phyloP scores from a whole-genome alignment of 1,139 yeast genomes.

The Kodamaea fungicola region DNA sequence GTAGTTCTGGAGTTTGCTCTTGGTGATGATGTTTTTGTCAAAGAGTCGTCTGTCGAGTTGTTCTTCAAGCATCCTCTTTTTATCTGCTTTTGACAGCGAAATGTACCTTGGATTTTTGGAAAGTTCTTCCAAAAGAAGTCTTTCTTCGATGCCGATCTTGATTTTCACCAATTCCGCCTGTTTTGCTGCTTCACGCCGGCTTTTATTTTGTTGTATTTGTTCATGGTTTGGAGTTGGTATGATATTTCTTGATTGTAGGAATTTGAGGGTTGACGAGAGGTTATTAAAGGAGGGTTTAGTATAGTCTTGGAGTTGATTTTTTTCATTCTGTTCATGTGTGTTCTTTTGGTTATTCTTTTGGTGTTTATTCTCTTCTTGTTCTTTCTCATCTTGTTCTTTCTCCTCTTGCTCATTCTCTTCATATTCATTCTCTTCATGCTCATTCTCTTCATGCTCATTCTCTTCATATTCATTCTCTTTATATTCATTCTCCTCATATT shows the following conservation, averaged over 20 bases:
- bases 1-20: constrained; percentile 29
- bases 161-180: constrained; percentile 33
- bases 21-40: constrained; percentile 23
- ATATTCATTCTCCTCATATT: constrained; percentile 8
- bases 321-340: constrained; percentile 2
- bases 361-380: not conserved
- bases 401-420: constrained; percentile 6
- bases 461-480: constrained; percentile 7
- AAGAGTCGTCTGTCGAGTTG: constrained; percentile 29
- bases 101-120: constrained; percentile 27
- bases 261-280: constrained; percentile 54
- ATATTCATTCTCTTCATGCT: constrained; percentile 4
- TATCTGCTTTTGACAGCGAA: constrained; percentile 28
- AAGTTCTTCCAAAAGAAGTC: constrained; percentile 40
- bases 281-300: constrained; percentile 34
- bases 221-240: constrained; percentile 17
- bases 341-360: not conserved
- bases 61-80: constrained; percentile 25
- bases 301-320: not conserved
- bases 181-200: constrained; percentile 27
- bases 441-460: not conserved
- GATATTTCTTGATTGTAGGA: constrained; percentile 47
- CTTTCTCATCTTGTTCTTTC: constrained; percentile 9
- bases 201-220: constrained; percentile 14
- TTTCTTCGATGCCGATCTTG: constrained; percentile 35